Evolutionary conservation across 2,329 filamentous ascomycete genomes (phyloP).

Genomic region (Chaetoscypha palmicola): DNA sequence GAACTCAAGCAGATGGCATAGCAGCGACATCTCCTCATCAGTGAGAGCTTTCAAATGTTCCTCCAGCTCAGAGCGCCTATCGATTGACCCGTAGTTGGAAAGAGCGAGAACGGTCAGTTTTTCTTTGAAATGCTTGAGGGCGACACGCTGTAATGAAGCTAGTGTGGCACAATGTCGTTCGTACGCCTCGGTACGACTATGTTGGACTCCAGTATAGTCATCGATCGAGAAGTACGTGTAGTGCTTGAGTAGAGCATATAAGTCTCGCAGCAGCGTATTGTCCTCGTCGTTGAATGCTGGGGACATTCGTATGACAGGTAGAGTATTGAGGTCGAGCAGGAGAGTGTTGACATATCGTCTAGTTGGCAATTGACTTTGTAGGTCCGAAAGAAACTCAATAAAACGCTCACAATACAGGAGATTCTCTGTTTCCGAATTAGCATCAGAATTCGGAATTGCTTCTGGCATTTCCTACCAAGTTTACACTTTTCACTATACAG

Average conservation of each 20-base stretch:
- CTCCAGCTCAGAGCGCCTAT: slow-evolving; percentile 71
- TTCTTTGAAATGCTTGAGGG: slow-evolving; percentile 76
- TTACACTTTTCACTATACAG: slow-evolving; percentile 54
- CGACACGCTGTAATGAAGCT: slow-evolving; percentile 70
- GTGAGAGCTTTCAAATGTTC: slow-evolving; percentile 65
- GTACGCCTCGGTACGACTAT: slow-evolving; percentile 66
- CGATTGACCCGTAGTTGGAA: slow-evolving; percentile 86
- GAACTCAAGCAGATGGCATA: slow-evolving; percentile 68
- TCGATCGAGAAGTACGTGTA: slow-evolving; percentile 87
- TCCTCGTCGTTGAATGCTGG: slow-evolving; percentile 68
- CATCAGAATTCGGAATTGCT: slow-evolving; percentile 23
- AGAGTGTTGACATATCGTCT: slow-evolving; percentile 88
- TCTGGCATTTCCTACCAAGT: slow-evolving; percentile 36
- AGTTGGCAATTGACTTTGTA: slow-evolving; percentile 90
- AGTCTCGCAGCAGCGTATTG: slow-evolving; percentile 71
- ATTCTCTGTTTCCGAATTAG: slow-evolving; percentile 48
- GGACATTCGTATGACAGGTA: slow-evolving; percentile 72
- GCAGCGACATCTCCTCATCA: slow-evolving; percentile 64
- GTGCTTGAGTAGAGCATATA: slow-evolving; percentile 73
- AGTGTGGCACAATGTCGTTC: slow-evolving; percentile 71
- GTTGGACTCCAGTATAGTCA: slow-evolving; percentile 77
- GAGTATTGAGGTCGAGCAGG: slow-evolving; percentile 74
- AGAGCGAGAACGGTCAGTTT: slow-evolving; percentile 87
- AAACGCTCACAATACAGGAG: slow-evolving; percentile 87
- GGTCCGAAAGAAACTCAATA: slow-evolving; percentile 79